Conservation (phyloP, 352 stramenopile species). For the Aphanomyces astaci region DNA sequence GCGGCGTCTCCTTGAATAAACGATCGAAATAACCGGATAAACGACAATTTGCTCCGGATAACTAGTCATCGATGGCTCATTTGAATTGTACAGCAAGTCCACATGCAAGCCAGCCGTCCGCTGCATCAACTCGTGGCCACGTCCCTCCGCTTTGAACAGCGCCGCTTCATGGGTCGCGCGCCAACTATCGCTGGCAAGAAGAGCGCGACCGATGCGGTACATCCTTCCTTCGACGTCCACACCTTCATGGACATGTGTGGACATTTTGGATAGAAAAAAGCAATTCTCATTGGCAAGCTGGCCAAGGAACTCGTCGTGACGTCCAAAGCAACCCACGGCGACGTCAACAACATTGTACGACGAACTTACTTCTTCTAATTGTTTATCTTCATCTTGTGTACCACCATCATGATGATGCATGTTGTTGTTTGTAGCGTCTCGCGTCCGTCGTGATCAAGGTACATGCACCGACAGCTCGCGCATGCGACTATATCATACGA, state of each 20-base stretch:
- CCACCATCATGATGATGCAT: too few relatives aligned
- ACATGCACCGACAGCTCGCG: not conserved
- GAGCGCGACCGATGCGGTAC: slow-evolving; percentile 66
- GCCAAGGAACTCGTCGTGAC: slow-evolving; percentile 63
- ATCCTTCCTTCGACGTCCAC: not conserved
- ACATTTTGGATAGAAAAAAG: slow-evolving; percentile 46
- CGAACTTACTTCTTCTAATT: too few relatives aligned
- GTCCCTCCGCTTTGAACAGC: not conserved
- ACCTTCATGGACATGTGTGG: not conserved
- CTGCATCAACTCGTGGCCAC: not conserved
- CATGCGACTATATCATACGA: slow-evolving; percentile 3
- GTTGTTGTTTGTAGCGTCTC: slow-evolving; percentile 14
- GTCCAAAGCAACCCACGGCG: slow-evolving; percentile 55
- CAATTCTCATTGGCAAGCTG: slow-evolving; percentile 66
- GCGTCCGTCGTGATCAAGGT: slow-evolving; percentile 17
- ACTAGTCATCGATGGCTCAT: too few relatives aligned
- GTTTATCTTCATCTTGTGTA: too few relatives aligned
- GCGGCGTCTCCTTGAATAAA: too few relatives aligned
- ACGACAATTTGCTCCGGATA: not conserved
- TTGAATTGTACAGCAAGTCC: too few relatives aligned
- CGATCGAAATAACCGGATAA: too few relatives aligned
- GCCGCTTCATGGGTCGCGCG: slow-evolving; percentile 60
- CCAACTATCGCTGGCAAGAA: slow-evolving; percentile 77
- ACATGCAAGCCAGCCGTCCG: too few relatives aligned
- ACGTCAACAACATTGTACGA: slow-evolving; percentile 64